Conservation (phyloP, 805 yeast species). For the Candida tammaniensis region DNA sequence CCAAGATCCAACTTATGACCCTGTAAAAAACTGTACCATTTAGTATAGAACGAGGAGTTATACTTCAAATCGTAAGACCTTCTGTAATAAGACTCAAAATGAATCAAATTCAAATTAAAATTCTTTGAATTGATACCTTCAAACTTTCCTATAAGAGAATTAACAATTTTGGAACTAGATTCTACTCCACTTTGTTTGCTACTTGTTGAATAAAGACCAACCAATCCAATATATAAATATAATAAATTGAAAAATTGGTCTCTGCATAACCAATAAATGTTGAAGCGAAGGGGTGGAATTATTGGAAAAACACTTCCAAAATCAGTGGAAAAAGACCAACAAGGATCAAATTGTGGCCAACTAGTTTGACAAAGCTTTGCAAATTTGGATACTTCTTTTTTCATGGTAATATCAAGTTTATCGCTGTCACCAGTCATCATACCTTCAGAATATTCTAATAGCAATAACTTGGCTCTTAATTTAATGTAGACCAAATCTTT, state of each 20-base stretch:
- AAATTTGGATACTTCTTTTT: not conserved
- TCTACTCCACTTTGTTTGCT: conserved; percentile 1
- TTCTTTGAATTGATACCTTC: not conserved
- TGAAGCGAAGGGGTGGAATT: not conserved
- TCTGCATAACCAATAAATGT: conserved; percentile 6
- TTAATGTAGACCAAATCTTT: conserved; percentile 1
- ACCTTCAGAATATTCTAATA: not conserved
- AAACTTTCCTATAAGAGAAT: conserved; percentile 1
- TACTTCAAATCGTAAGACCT: conserved; percentile 3
- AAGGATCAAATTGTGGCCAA: conserved; percentile 4
- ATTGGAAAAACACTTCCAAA: not conserved
- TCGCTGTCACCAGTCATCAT: not conserved
- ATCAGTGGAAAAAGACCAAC: not conserved
- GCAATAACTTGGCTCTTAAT: conserved; percentile 3
- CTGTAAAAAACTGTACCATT: conserved; percentile 3
- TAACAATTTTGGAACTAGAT: not conserved
- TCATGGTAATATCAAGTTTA: conserved; percentile 1
- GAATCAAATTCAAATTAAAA: not conserved
- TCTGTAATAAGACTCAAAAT: conserved; percentile 1
- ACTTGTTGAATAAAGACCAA: not conserved
- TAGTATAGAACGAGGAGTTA: conserved; percentile 2
- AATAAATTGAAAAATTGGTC: conserved; percentile 5
- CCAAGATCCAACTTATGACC: not conserved
- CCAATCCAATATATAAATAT: conserved; percentile 4
- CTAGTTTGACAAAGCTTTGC: conserved; percentile 1